These are phyloP conservation scores for Dioscorea alata DNA, from an alignment of 106 monocot species.

Conservation along the genomic window DNA sequence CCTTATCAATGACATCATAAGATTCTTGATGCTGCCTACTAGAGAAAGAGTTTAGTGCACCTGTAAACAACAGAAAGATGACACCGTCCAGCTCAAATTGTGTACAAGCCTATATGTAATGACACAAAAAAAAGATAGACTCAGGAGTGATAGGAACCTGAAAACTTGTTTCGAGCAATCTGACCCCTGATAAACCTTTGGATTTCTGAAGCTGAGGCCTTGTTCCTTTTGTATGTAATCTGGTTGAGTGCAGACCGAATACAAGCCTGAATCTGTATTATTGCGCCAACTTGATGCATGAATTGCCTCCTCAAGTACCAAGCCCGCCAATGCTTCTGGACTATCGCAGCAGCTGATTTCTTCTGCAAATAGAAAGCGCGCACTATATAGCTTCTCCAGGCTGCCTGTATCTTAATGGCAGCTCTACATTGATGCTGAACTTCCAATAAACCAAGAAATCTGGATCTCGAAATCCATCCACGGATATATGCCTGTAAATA, in stretches of 20 bases:
- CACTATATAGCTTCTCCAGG: constrained; percentile 22
- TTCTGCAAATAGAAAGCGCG: background rate
- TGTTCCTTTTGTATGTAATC: constrained; percentile 16
- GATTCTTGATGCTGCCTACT: background rate
- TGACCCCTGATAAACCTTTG: constrained; percentile 36
- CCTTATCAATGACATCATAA: background rate
- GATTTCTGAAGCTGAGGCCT: constrained; percentile 26
- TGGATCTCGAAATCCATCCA: constrained; percentile 12
- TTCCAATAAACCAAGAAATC: background rate
- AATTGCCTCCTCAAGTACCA: constrained; percentile 23
- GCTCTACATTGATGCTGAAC: constrained; percentile 12
- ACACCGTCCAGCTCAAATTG: no score
- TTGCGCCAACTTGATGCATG: constrained; percentile 16
- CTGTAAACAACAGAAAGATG: constrained; percentile 13
- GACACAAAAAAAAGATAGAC: no score
- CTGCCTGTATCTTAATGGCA: constrained; percentile 30
- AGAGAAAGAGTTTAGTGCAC: constrained; percentile 27
- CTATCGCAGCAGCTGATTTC: constrained; percentile 22
- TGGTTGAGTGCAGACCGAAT: constrained; percentile 8
- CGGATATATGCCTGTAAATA: constrained; percentile 21
- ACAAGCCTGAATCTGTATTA: constrained; percentile 27
- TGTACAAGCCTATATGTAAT: no score
- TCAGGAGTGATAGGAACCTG: constrained; percentile 23
- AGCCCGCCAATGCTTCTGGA: constrained; percentile 49
- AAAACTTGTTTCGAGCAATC: constrained; percentile 19